Evolutionary conservation across 176 grass and related monocot genomes (phyloP).

Genomic region (Juncus effusus): DNA sequence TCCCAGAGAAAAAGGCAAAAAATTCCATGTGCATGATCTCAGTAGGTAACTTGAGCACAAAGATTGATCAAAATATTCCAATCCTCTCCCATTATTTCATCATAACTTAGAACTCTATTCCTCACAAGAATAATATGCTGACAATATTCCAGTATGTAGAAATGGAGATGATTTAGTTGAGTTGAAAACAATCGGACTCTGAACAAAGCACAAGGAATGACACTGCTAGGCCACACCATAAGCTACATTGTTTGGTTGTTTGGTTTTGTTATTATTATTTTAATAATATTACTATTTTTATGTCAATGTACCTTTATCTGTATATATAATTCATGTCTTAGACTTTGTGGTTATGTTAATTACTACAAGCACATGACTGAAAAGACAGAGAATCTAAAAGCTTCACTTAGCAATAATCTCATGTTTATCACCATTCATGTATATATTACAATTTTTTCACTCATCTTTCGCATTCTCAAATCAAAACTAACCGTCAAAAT

Average conservation of each 20-base stretch:
- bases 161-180: constrained; percentile 18
- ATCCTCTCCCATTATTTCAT: background rate
- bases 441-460: background rate
- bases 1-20: constrained; percentile 38
- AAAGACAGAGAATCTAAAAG: constrained; percentile 12
- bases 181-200: background rate
- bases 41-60: constrained; percentile 57
- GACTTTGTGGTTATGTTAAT: constrained; percentile 6
- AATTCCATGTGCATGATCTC: constrained; percentile 64
- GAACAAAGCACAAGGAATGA: constrained; percentile 20
- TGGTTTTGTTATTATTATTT: background rate
- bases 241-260: constrained; percentile 10
- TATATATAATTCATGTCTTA: constrained; percentile 13
- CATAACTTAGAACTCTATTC: background rate
- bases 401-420: background rate
- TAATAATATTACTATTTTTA: background rate
- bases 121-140: background rate
- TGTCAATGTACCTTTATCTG: constrained; percentile 13
- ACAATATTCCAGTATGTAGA: background rate
- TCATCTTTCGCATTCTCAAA: background rate
- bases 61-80: constrained; percentile 20
- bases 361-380: background rate
- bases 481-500: background rate
- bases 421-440: background rate
- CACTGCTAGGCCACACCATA: background rate